Conservation (phyloP, 2,329 filamentous ascomycete species). For the Pseudopithomyces maydicus region DNA sequence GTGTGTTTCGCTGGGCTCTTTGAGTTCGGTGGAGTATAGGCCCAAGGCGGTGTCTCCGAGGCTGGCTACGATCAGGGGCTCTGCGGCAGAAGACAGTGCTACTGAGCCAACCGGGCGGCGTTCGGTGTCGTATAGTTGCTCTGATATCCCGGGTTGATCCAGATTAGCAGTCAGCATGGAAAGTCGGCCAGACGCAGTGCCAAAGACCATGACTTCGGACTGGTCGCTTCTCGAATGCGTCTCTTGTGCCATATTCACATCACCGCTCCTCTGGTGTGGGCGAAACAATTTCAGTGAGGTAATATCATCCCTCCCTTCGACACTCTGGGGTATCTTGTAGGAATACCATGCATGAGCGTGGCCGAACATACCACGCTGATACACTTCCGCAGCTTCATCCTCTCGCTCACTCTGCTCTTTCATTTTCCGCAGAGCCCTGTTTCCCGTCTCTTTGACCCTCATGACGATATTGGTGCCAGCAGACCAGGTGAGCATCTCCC, state of each 20-base stretch:
- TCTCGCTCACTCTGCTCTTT: constrained; percentile 18
- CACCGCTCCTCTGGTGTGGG: constrained; percentile 43
- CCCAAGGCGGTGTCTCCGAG: constrained; percentile 53
- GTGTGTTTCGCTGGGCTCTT: constrained; percentile 32
- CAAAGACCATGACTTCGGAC: constrained; percentile 57
- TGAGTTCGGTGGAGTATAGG: constrained; percentile 49
- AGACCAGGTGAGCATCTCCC: constrained; percentile 64
- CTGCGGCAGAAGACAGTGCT: constrained; percentile 48
- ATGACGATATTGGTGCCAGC: constrained; percentile 63
- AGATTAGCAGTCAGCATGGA: constrained; percentile 32
- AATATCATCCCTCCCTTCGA: constrained; percentile 64
- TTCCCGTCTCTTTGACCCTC: constrained; percentile 53
- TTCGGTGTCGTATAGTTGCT: constrained; percentile 49
- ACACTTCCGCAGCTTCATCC: constrained; percentile 20
- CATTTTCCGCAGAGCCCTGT: constrained; percentile 20
- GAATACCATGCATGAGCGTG: constrained; percentile 54
- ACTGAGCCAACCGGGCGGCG: constrained; percentile 53
- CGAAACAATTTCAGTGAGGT: constrained; percentile 60
- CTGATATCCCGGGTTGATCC: constrained; percentile 3
- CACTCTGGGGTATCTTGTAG: constrained; percentile 57
- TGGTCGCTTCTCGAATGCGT: not conserved
- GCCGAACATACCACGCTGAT: constrained; percentile 36
- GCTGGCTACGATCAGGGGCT: constrained; percentile 57
- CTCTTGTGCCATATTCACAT: constrained; percentile 12
- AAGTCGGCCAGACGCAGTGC: constrained; percentile 61